Percentiles rank a stretch among this genome's conserved stretches.
Evolutionary conservation across 805 yeast genomes (phyloP).

Genomic region (Nakazawaea siamensis): DNA sequence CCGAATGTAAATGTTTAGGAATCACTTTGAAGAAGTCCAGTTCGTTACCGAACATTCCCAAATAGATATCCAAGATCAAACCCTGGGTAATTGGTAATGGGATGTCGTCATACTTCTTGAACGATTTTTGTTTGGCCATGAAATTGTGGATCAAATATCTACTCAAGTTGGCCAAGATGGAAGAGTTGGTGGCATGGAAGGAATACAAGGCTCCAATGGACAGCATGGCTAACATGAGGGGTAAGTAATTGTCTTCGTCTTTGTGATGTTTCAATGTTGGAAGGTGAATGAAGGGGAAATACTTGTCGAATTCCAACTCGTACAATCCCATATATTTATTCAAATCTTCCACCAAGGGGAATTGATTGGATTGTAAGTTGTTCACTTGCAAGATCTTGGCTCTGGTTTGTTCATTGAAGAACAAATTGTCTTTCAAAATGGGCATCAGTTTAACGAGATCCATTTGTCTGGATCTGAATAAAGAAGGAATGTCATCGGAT

Average conservation of each 20-base stretch:
- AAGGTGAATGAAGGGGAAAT: constrained; percentile 78
- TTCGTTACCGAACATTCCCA: constrained; percentile 49
- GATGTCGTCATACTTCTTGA: constrained; percentile 41
- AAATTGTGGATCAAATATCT: constrained; percentile 58
- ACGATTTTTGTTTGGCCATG: constrained; percentile 43
- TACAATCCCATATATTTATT: constrained; percentile 71
- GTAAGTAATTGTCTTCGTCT: constrained; percentile 40
- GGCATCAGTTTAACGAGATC: constrained; percentile 48
- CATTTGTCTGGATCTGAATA: constrained; percentile 59
- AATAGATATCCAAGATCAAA: constrained; percentile 44
- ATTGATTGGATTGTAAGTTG: constrained; percentile 46
- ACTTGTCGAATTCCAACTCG: constrained; percentile 70
- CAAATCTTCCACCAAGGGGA: constrained; percentile 70
- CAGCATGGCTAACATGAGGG: constrained; percentile 71
- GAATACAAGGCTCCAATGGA: constrained; percentile 86
- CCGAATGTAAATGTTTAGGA: constrained; percentile 42
- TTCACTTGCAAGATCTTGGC: constrained; percentile 43
- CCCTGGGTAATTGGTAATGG: constrained; percentile 52
- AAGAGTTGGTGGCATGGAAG: constrained; percentile 71
- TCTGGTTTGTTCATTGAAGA: constrained; percentile 46
- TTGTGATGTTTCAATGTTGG: constrained; percentile 44
- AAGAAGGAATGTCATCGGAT: constrained; percentile 42
- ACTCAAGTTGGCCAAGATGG: constrained; percentile 59
- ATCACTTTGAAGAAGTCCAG: constrained; percentile 40
- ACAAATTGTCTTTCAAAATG: constrained; percentile 6